Base-by-base conservation (phyloP, 176 grass and related monocot species). In the Triticum dicoccoides region DNA sequence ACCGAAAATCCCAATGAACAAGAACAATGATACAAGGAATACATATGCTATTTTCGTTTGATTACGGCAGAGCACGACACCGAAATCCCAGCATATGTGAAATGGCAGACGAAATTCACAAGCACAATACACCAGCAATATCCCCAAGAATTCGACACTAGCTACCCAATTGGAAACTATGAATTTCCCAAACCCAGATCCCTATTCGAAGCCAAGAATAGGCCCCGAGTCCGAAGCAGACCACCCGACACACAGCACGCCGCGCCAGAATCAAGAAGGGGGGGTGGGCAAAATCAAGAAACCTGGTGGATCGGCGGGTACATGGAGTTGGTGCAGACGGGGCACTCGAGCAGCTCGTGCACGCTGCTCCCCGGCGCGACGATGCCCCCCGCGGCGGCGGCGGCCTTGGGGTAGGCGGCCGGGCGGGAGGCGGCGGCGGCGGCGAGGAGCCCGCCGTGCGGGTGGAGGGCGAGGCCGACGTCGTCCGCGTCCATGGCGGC, bases 221-320 rank as follows among this genome's bases (percentile, higher is more conserved):
- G 11, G 18, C 54, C 51, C 51, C 51, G 4, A 35, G 17, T 24
- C 64, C 18, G 54, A 59, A 9, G 18, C 15, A 18, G 51, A 54
- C 66, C 8, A 78, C 51, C 51, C 51, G 2, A 59, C 11, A 42
- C 51, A 78, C 37, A 25, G 56, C 11, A 24, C n/a, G 23, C 82
- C 18, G 21, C 33, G n/a, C 81, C 23, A 54, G 24, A 52, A 77
- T 37, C 72, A 77, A 65, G 38, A 76, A 66, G 20, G 9, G 65
- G 65, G 29, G 3, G 32, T 9, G 34, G 20, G 21, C 21, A 44
- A 42, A 51, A 76, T 18, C 42, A 76, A 76, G 72, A 59, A 73
- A 99, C 97, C 94, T 99, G 97, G 86, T 98, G 90, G 88, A 96
- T 98, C 42, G 94, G 94, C 33, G 97, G 94, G 86, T 92, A 98